phyloP scores from a whole-genome alignment of 2,329 filamentous ascomycete genomes.

The Orbilia quercus region DNA sequence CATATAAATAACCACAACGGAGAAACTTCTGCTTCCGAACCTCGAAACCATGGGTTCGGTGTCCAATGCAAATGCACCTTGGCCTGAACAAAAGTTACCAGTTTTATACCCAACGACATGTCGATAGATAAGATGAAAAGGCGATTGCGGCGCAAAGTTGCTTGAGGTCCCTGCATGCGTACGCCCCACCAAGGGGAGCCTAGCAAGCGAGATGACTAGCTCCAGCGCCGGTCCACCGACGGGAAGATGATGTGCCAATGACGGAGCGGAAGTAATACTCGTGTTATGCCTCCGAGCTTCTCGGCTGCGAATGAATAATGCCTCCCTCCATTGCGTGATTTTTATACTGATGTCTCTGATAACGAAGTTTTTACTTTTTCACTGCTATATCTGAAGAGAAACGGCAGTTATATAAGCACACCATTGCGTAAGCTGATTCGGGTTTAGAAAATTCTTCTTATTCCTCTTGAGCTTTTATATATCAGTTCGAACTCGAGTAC shows the following conservation, averaged over 20 bases:
- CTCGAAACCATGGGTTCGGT: background rate
- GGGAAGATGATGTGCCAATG: slow-evolving; percentile 37
- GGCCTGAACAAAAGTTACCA: slow-evolving; percentile 7
- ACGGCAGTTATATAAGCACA: slow-evolving; percentile 1
- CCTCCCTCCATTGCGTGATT: slow-evolving; percentile 31
- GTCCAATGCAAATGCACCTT: slow-evolving; percentile 12
- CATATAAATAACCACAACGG: background rate
- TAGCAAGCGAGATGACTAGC: slow-evolving; percentile 23
- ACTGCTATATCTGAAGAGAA: background rate
- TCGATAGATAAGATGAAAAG: slow-evolving; percentile 27
- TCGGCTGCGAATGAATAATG: slow-evolving; percentile 23
- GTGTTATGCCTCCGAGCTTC: slow-evolving; percentile 40
- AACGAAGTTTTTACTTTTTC: slow-evolving; percentile 7
- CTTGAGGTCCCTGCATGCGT: slow-evolving; percentile 18
- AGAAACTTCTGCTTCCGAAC: background rate
- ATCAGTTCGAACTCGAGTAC: background rate
- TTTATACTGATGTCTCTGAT: slow-evolving; percentile 24
- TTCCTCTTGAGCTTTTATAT: background rate
- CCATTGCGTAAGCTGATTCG: background rate
- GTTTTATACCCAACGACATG: background rate
- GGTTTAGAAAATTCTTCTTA: slow-evolving; percentile 1
- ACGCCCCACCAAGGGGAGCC: background rate
- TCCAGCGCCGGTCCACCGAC: background rate
- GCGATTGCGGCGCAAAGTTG: background rate
- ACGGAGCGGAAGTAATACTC: slow-evolving; percentile 46